Evolutionary conservation across 768 basidiomycete species (phyloP).

Genomic region (Boletales sp.): DNA sequence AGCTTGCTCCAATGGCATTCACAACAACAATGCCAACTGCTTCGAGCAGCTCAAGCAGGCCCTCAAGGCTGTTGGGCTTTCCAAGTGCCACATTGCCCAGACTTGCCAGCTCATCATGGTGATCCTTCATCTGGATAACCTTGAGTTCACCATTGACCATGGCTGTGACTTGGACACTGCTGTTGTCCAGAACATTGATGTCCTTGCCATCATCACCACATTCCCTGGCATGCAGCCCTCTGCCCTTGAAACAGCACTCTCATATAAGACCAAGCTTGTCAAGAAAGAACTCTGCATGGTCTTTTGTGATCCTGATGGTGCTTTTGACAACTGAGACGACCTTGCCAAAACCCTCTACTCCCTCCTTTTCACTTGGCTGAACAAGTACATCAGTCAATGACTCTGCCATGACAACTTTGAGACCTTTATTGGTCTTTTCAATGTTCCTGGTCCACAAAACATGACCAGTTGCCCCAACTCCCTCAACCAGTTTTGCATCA

Average conservation of each 20-base stretch:
- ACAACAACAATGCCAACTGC: conserved; percentile 78
- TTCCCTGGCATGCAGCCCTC: too few relatives aligned
- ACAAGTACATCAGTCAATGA: conserved; percentile 93
- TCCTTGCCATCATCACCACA: too few relatives aligned
- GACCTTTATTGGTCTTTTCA: conserved; percentile 90
- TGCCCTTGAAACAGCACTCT: too few relatives aligned
- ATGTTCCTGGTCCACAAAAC: too few relatives aligned
- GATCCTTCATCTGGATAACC: too few relatives aligned
- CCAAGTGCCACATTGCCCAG: conserved; percentile 92
- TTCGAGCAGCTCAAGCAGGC: conserved; percentile 95
- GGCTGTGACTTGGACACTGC: too few relatives aligned
- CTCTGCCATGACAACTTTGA: conserved; percentile 91
- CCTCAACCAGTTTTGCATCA: conserved; percentile 94
- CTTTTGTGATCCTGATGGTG: too few relatives aligned
- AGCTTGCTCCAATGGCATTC: conserved; percentile 44
- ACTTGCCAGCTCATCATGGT: too few relatives aligned
- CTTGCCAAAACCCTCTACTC: conserved; percentile 92
- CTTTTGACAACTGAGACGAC: conserved; percentile 90
- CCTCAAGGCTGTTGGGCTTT: conserved; percentile 88
- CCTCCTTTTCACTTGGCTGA: conserved; percentile 92
- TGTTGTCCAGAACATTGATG: too few relatives aligned
- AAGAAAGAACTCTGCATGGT: too few relatives aligned
- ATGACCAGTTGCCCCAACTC: conserved; percentile 85
- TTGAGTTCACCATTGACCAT: too few relatives aligned
- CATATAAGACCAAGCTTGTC: too few relatives aligned